Evolutionary conservation across 2,329 filamentous ascomycete species (phyloP), one percentile per base, ranked within the genome.

Genomic region (Fusarium mangiferae): DNA sequence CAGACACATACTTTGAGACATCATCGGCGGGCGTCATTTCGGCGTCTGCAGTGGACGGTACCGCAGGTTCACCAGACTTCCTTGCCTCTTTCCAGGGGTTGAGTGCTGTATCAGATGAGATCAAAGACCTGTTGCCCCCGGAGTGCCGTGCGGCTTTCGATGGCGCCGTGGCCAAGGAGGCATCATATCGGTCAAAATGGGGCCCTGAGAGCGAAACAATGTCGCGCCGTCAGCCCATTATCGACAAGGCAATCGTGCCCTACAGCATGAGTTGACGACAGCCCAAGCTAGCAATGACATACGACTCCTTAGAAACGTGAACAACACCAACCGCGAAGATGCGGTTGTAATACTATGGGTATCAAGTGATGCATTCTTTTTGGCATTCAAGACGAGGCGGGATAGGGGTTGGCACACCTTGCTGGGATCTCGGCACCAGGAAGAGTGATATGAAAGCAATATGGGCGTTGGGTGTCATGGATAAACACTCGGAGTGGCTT

Each of bases 61-160:
- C 82, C 48, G 82, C 81, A 38, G 83, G 84, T 64, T 81, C 83
- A n/a, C 79, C 80, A 5, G 85, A 86, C 72, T 86, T 90, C 73
- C 76, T 90, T 17, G 80, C 85, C 3, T 80, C 88, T 13, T 90
- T 90, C 78, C 84, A 85, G 75, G 92, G 93, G 7, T 85, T 95
- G 14, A 84, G 85, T n/a, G 86, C 88, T 46, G 86, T 95, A 12
- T 82, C 91, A 3, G 87, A 90, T 56, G 92, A 94, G 15, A 86
- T 94, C 72, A 85, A 89, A 65, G 88, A 90, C 36, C 86, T 92
- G 66, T 85, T 95, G 66, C 92, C 92, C 3, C 82, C 87, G 3
- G 91, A 94, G 72, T 96, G 94, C 81, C 89, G 92, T 42, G 84
- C 86, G 42, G 92, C 93, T 0, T 95, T 98, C 71, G 86, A 94